Evolutionary conservation across 768 basidiomycete species (phyloP), one percentile per base, ranked within the genome.

Genomic region (Pleurotus djamor): DNA sequence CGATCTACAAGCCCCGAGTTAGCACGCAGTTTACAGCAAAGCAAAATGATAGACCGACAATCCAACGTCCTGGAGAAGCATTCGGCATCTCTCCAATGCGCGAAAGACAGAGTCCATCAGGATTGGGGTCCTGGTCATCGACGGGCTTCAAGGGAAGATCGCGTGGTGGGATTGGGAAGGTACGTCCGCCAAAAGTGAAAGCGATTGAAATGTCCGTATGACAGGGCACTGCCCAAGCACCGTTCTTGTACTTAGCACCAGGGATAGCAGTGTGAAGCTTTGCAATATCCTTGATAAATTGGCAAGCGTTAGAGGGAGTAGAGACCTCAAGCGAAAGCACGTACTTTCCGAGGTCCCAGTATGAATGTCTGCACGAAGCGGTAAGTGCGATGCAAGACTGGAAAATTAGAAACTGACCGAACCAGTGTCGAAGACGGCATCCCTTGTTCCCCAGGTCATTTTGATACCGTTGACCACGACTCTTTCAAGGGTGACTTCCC

Each of bases 351-450:
- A 4, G 54, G 54, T 7, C 54, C 54, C 16, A 56, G 41, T 28
- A 56, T 33, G 28, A 43, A 56, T n/a, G 54, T 56, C 54, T 56
- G 2, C 4, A 32, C 3, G n/a, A 21, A 56, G 14, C 1, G 8
- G 37, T 9, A 8, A 56, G 14, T 9, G 8, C 12, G 21, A 28
- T 13, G 3, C 10, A 3, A 14, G 28, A 56, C 28, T 0, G 9
- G 7, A 13, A 2, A 1, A 5, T 5, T 12, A 1, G 36, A 3
- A 38, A 32, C 52, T 37, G 5, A 56, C 54, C 36, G 54, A 43
- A 3, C 82, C 86, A 60, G 79, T 85, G 69, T 87, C 86, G 58
- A 87, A 74, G 64, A 95, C 89, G 50, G 90, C 86, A 89, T 52
- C 81, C 80, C n/a, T 66, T 61, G 48, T 89, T 72, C 5, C 82